phyloP scores from a whole-genome alignment of 345 rosid species.

The Arabidopsis arenosa region DNA sequence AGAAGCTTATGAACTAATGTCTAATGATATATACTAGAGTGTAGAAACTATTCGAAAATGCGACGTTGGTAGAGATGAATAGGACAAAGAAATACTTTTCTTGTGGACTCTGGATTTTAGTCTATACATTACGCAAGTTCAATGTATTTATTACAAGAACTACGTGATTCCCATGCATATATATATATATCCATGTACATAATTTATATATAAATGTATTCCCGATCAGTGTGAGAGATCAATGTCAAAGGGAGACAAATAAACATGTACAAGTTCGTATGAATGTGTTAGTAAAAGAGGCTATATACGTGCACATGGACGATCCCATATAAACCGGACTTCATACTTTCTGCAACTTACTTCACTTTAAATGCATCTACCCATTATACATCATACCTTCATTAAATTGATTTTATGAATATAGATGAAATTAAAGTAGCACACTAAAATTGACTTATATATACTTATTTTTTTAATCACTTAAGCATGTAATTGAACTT shows the following conservation, averaged over 20 bases:
- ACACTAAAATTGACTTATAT: not conserved
- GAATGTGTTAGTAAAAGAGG: slow-evolving; percentile 4
- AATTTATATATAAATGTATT: not conserved
- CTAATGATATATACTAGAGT: too few relatives aligned
- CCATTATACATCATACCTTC: not conserved
- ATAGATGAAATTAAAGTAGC: not conserved
- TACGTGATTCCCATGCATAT: slow-evolving; percentile 35
- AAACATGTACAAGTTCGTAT: slow-evolving; percentile 28
- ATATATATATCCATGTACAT: not conserved
- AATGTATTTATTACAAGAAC: slow-evolving; percentile 21
- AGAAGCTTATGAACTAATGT: not conserved
- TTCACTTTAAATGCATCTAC: slow-evolving; percentile 27
- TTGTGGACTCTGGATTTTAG: not conserved
- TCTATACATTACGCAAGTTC: not conserved
- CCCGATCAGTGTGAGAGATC: not conserved
- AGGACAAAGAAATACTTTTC: not conserved
- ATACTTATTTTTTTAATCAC: too few relatives aligned
- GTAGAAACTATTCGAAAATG: not conserved
- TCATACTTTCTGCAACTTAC: slow-evolving; percentile 3
- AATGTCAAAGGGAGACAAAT: slow-evolving; percentile 19
- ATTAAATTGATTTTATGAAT: not conserved
- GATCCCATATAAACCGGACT: slow-evolving; percentile 31
- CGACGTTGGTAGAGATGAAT: slow-evolving; percentile 18
- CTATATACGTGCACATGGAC: slow-evolving; percentile 35
- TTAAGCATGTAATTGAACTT: not conserved